Evolutionary conservation across 805 yeast species (phyloP).

Genomic region (Kuraishia capsulata): DNA sequence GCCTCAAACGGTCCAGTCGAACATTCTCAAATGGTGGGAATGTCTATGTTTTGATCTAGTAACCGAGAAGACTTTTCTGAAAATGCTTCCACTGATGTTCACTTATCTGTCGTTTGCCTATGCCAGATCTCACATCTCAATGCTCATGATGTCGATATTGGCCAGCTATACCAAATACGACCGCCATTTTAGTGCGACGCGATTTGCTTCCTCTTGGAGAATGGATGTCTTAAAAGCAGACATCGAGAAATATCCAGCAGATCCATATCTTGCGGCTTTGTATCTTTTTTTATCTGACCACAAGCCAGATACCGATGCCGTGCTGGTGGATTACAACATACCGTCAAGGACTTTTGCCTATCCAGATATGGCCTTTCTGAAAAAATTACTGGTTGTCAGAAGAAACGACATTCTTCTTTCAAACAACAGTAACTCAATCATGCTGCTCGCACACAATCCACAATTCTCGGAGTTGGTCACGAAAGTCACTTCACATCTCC

Average conservation of each 20-base stretch:
- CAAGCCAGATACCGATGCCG: neutral
- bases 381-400: neutral
- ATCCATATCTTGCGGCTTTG: slow-evolving; percentile 1
- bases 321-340: neutral
- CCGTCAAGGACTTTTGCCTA: neutral
- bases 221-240: slow-evolving; percentile 11
- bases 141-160: slow-evolving; percentile 12
- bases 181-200: slow-evolving; percentile 8
- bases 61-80: slow-evolving; percentile 10
- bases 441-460: neutral
- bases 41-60: slow-evolving; percentile 7
- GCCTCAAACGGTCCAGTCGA: neutral
- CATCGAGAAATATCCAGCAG: slow-evolving; percentile 10
- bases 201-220: slow-evolving; percentile 13
- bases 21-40: neutral
- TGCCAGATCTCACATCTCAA: slow-evolving; percentile 11
- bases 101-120: slow-evolving; percentile 19
- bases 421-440: neutral
- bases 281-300: neutral
- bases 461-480: neutral
- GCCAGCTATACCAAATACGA: slow-evolving; percentile 11
- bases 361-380: neutral
- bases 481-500: neutral
- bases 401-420: neutral
- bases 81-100: slow-evolving; percentile 14